Percentiles rank a stretch among this genome's conserved stretches.
Conservation (phyloP, 2,329 filamentous ascomycete species). For the Pseudohalonectria lignicola region DNA sequence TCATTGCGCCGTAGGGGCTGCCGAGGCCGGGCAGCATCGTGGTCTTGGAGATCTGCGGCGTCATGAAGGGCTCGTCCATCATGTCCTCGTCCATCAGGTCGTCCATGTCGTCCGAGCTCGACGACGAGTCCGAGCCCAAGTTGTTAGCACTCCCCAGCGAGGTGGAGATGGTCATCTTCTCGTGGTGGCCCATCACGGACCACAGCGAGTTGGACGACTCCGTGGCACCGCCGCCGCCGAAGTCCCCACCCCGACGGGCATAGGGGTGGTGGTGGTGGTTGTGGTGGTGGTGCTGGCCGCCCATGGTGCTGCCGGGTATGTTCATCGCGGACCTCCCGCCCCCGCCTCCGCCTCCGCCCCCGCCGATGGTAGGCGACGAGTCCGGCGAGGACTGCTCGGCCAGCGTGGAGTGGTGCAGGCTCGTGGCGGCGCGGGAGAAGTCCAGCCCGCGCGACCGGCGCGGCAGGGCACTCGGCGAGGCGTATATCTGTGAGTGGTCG, state of each 20-base stretch:
- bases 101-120: constrained; percentile 62
- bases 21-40: constrained; percentile 36
- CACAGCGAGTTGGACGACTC: constrained; percentile 59
- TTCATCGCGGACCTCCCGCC: constrained; percentile 54
- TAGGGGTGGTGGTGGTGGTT: too few relatives aligned
- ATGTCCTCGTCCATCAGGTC: constrained; percentile 62
- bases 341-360: too few relatives aligned
- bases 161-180: constrained; percentile 64
- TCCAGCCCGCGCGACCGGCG: constrained; percentile 83
- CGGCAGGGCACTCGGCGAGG: constrained; percentile 79
- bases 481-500: constrained; percentile 75
- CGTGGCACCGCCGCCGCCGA: constrained; percentile 36
- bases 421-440: constrained; percentile 87
- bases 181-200: constrained; percentile 58
- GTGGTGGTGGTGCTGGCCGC: neutral
- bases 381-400: constrained; percentile 82
- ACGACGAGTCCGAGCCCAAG: constrained; percentile 54
- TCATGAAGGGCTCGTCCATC: constrained; percentile 72
- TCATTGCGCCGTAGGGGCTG: constrained; percentile 45
- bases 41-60: constrained; percentile 63
- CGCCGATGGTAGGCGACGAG: constrained; percentile 76
- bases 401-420: constrained; percentile 88
- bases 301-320: constrained; percentile 32
- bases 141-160: constrained; percentile 69
- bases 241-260: too few relatives aligned